A percentile compares a stretch with the other conserved stretches of the same genome.
These are phyloP conservation scores for Annona cherimola DNA, from an alignment of 164 flowering plant species.

Conservation along the genomic window DNA sequence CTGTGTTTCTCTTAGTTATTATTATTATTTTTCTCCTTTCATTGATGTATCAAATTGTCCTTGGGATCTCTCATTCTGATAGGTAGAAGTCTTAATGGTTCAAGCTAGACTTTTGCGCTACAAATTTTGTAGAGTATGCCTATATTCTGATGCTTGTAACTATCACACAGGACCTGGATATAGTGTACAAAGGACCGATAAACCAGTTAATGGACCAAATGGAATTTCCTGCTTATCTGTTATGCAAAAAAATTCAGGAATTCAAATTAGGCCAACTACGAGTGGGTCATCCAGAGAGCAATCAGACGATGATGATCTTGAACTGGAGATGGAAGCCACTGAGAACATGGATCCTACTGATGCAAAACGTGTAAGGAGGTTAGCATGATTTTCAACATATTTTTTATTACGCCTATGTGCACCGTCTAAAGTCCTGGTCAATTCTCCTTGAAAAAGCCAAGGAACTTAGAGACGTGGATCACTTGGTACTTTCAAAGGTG, in stretches of 20 bases:
- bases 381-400: constrained; percentile 6
- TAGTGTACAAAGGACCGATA: constrained; percentile 38
- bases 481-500: not conserved
- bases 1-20: too few relatives aligned
- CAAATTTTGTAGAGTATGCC: not conserved
- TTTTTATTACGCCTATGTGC: not conserved
- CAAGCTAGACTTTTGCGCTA: not conserved
- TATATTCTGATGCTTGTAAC: not conserved
- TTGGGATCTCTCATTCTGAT: not conserved
- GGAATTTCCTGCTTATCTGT: constrained; percentile 44
- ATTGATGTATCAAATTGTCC: not conserved
- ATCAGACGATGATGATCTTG: constrained; percentile 86
- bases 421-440: not conserved
- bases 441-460: not conserved
- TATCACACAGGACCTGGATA: constrained; percentile 33
- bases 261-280: constrained; percentile 40
- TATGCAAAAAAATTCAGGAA: constrained; percentile 35
- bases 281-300: constrained; percentile 86
- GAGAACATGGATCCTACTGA: constrained; percentile 62
- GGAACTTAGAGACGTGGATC: not conserved
- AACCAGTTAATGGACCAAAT: constrained; percentile 37
- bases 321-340: constrained; percentile 54
- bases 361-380: constrained; percentile 94
- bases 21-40: not conserved
- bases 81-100: not conserved